Conservation (phyloP, 75 land plant species). For the Pinus taeda region DNA sequence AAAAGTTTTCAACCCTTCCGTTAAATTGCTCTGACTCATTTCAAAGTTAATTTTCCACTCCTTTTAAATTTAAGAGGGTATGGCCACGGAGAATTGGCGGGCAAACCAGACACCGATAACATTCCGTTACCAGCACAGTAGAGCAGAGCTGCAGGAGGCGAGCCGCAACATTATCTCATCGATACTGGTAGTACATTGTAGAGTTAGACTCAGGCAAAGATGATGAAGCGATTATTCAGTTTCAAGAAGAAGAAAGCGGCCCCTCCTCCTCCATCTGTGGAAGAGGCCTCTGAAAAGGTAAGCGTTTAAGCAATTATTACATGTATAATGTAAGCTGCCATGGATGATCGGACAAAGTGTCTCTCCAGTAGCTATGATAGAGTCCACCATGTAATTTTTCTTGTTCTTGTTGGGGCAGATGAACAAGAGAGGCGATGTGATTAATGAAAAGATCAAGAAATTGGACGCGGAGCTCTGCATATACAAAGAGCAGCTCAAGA, state of each 20-base stretch:
- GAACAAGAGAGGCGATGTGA: slow-evolving; percentile 16
- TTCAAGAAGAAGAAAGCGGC: slow-evolving; percentile 18
- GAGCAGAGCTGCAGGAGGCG: no score
- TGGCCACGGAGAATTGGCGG: no score
- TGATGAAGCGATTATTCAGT: slow-evolving; percentile 17
- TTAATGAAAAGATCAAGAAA: slow-evolving; percentile 24
- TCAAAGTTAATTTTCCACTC: no score
- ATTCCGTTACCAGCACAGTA: no score
- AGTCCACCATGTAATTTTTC: background rate
- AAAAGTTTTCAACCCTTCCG: no score
- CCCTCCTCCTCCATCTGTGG: slow-evolving; percentile 16
- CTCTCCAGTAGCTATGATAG: no score
- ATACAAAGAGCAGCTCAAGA: slow-evolving; percentile 20
- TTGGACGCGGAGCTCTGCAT: slow-evolving; percentile 17
- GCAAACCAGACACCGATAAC: no score
- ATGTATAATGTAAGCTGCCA: background rate
- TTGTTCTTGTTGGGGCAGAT: background rate
- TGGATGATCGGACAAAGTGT: background rate
- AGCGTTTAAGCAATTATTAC: background rate
- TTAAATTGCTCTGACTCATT: no score
- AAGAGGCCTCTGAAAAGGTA: slow-evolving; percentile 25
- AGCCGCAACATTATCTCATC: no score
- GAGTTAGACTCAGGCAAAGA: background rate
- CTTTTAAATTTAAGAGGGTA: no score
- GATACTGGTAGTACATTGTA: no score